Evolutionary conservation across 441 rosid genomes (phyloP), one percentile per base, ranked within the genome.

Genomic region (Croton laevigatus): DNA sequence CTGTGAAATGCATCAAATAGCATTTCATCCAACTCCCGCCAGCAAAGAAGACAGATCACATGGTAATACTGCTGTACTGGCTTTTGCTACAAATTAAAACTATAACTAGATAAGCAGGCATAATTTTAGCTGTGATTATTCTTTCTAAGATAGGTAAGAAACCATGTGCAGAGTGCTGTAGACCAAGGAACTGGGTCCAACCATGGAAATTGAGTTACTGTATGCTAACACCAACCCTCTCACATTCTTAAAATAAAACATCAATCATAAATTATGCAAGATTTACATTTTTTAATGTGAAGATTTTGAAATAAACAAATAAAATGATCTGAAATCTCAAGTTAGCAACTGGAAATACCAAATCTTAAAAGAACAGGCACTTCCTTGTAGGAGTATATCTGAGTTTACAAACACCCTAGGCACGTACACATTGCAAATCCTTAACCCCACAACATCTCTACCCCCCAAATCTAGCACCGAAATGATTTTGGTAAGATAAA

Each of bases 41-140:
- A 62, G 63, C 32, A 65, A 34, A 44, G 8, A 53, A 59, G 59
- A 71, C 55, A 34, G 42, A 60, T 44, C 68, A 65, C 64, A 57
- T 68, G 71, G 59, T 65, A 71, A 73, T 36, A 69, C 66, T 57
- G 44, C 73, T 60, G 46, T 8, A 22, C 14, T 32, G 5, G 22
- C 55, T 42, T 38, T 32, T 9, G 22, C 55, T 42, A 52, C 10
- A 9, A 63, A 62, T 20, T 27, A 27, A 27, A 27, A 27, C 6
- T 51, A 27, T 32, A 38, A 44, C 51, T 32, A 16, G 23, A 38
- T 11, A 32, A 42, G 17, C 34, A 19, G 63, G 48, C 32, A 53
- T 32, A 53, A 48, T n/a, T 70, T 60, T 46, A 53, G 45, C 17
- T 11, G 62, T 23, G 44, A 62, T 40, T 20, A 22, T 51, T 10